Evolutionary conservation across 805 yeast genomes (phyloP).

Genomic region (Barnettozyma botsteinii): DNA sequence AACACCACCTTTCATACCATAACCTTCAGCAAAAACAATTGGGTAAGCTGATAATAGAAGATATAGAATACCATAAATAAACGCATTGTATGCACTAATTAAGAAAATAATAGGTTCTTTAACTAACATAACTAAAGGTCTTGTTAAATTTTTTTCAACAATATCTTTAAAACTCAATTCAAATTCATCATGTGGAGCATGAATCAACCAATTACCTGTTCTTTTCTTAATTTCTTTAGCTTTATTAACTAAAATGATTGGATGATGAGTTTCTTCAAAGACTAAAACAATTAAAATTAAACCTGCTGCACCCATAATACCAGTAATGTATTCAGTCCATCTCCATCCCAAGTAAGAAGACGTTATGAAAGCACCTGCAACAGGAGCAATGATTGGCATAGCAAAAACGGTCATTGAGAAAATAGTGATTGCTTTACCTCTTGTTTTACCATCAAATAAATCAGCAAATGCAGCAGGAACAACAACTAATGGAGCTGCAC

Average conservation of each 20-base stretch:
- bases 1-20: slow-evolving; percentile 57
- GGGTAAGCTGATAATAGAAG: slow-evolving; percentile 73
- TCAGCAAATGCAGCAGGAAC: slow-evolving; percentile 88
- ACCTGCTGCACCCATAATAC: slow-evolving; percentile 48
- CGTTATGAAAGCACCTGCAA: slow-evolving; percentile 66
- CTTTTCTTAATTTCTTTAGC: slow-evolving; percentile 56
- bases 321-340: slow-evolving; percentile 72
- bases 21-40: slow-evolving; percentile 56
- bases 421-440: slow-evolving; percentile 73
- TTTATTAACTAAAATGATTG: slow-evolving; percentile 54
- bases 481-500: slow-evolving; percentile 81
- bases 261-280: slow-evolving; percentile 66
- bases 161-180: slow-evolving; percentile 53
- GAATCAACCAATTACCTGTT: slow-evolving; percentile 80
- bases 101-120: slow-evolving; percentile 70
- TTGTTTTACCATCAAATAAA: slow-evolving; percentile 53
- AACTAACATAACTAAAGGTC: slow-evolving; percentile 64
- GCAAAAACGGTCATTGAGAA: slow-evolving; percentile 69
- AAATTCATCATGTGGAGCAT: slow-evolving; percentile 68
- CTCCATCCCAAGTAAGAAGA: slow-evolving; percentile 68
- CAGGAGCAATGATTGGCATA: slow-evolving; percentile 82
- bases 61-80: slow-evolving; percentile 75
- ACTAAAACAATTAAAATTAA: slow-evolving; percentile 36
- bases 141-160: slow-evolving; percentile 52
- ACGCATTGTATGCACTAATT: slow-evolving; percentile 65